Conservation (phyloP, 345 rosid genomes). For the Pistacia vera region DNA sequence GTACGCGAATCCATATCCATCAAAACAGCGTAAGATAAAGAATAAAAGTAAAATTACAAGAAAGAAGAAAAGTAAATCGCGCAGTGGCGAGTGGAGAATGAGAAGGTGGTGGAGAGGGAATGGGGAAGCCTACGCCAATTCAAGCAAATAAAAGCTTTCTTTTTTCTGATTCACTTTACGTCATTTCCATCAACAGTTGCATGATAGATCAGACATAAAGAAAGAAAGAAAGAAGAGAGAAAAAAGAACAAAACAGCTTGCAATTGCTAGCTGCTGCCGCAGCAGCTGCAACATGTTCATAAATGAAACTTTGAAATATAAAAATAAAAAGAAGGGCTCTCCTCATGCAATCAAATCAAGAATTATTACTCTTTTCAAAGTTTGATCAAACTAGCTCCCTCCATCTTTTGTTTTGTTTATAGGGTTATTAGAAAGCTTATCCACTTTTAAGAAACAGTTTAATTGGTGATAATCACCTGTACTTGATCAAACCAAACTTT, state of each 20-base stretch:
- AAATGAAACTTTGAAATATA: background rate
- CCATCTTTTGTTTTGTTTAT: no score
- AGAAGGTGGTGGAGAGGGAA: constrained; percentile 5
- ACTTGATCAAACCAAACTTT: background rate
- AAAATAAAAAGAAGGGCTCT: background rate
- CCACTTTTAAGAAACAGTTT: background rate
- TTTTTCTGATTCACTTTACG: constrained; percentile 29
- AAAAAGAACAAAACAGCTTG: background rate
- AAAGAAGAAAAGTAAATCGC: background rate
- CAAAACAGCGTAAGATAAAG: constrained; percentile 23
- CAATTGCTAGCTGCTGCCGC: background rate
- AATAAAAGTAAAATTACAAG: constrained; percentile 14
- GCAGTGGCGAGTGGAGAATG: background rate
- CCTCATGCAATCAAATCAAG: background rate
- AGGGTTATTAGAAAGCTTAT: constrained; percentile 12
- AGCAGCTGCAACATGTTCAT: background rate
- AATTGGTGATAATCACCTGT: background rate
- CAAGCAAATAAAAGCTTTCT: background rate
- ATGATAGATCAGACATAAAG: constrained; percentile 21
- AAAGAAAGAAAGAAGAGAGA: background rate
- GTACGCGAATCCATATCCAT: constrained; percentile 31
- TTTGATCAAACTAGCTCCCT: background rate
- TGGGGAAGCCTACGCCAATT: constrained; percentile 11
- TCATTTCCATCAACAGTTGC: constrained; percentile 37
- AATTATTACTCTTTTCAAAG: background rate